These are phyloP conservation scores for Candida yuanshanica DNA, from an alignment of 805 yeast species.

Conservation along the genomic window DNA sequence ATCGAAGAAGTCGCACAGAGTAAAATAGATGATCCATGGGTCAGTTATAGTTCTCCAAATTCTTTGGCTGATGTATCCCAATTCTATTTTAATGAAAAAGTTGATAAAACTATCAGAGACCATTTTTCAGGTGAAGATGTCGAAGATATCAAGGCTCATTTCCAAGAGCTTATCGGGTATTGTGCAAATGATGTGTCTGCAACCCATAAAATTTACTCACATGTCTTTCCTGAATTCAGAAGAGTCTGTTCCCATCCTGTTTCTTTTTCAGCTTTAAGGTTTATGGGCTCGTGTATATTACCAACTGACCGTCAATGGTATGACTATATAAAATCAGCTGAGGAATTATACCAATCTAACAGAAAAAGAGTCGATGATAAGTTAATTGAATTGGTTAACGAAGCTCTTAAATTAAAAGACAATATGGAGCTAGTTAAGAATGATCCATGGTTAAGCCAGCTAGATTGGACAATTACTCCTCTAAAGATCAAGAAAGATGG, in stretches of 20 bases:
- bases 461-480: conserved; percentile 78
- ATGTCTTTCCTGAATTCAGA: conserved; percentile 64
- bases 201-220: conserved; percentile 64
- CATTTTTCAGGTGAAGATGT: conserved; percentile 52
- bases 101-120: conserved; percentile 68
- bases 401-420: conserved; percentile 43
- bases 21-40: conserved; percentile 76
- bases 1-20: conserved; percentile 14
- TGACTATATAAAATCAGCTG: conserved; percentile 63
- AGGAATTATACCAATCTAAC: conserved; percentile 55
- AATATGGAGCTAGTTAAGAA: conserved; percentile 35
- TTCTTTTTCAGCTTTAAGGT: conserved; percentile 79
- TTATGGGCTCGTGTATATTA: conserved; percentile 64
- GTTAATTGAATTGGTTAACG: conserved; percentile 54
- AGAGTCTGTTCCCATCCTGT: conserved; percentile 87
- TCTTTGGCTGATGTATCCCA: conserved; percentile 74
- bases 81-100: conserved; percentile 62
- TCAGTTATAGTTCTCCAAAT: conserved; percentile 67
- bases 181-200: conserved; percentile 82
- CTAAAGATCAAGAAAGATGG: conserved; percentile 62
- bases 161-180: conserved; percentile 61
- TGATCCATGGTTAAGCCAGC: conserved; percentile 89
- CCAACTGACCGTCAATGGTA: conserved; percentile 79
- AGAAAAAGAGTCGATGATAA: conserved; percentile 50
- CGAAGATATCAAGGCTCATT: conserved; percentile 45